These are phyloP conservation scores for Lentinus brumalis DNA, from an alignment of 768 basidiomycete genomes.

Conservation along the genomic window DNA sequence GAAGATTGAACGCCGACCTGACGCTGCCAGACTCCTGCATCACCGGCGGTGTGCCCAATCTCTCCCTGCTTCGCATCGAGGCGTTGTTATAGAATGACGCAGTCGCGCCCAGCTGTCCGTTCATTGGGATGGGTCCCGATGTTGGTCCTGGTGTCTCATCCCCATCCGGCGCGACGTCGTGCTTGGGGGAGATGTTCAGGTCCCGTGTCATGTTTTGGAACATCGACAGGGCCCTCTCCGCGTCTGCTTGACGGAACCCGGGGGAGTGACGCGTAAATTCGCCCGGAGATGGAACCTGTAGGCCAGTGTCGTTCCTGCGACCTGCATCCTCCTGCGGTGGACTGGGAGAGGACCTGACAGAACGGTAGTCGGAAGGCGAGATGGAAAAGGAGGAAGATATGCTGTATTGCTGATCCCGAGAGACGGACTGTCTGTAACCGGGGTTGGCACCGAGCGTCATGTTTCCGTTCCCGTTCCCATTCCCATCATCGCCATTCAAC, in stretches of 20 bases:
- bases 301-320: constrained; percentile 29
- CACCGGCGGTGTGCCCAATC: constrained; percentile 50
- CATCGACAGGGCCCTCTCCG: constrained; percentile 44
- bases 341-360: constrained; percentile 70
- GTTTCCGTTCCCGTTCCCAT: constrained; percentile 4
- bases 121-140: constrained; percentile 29
- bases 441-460: constrained; percentile 33
- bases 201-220: constrained; percentile 9
- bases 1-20: constrained; percentile 46
- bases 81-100: constrained; percentile 42
- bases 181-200: constrained; percentile 45
- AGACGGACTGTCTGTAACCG: constrained; percentile 48
- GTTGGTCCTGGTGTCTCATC: constrained; percentile 48
- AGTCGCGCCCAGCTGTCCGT: constrained; percentile 29
- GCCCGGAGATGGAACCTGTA: constrained; percentile 23
- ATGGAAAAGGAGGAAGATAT: constrained; percentile 60
- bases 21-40: constrained; percentile 33
- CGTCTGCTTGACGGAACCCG: constrained; percentile 43
- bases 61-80: constrained; percentile 42
- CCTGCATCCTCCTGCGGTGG: constrained; percentile 44
- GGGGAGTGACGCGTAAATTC: constrained; percentile 51
- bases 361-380: constrained; percentile 67
- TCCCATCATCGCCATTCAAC: constrained; percentile 55
- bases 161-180: constrained; percentile 57
- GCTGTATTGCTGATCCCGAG: constrained; percentile 41